Base-by-base conservation (phyloP, 176 grass and related monocot species). In the Zizania latifolia region DNA sequence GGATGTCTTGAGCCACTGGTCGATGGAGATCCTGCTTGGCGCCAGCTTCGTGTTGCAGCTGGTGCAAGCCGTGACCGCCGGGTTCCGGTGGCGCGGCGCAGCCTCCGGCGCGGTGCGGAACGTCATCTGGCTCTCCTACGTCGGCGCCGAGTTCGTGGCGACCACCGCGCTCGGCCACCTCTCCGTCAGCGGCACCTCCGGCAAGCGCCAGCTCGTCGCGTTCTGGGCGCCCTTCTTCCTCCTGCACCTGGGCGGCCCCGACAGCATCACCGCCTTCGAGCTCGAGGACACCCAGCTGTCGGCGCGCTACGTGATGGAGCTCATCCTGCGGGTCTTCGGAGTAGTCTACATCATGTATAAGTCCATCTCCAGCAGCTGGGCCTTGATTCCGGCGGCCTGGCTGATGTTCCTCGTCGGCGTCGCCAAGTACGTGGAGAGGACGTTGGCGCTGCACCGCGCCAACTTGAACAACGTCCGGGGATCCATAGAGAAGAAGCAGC, bases 371-470 rank as follows among this genome's bases (percentile, higher is more conserved):
- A 1, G 45, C 45, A 50, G 45, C 45, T 8, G 45, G 45, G 45
- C 0, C 17, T n/a, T 50, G 45, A 1, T 19, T 17, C 0, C 45
- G 17, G 45, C 45, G 17, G 17, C 0, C 0, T 7, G 0, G 19
- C 5, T 78, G 29, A 78, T 84, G 26, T 11, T 78, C 36, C 0
- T 43, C 1, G 35, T 72, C 6, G 59, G 77, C 13, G 6, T 76
- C 2, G 38, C 23, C 22, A 86, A 75, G 71, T 86, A 70, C 43
- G 14, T 3, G 3, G 84, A 86, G 70, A 74, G 15, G 71, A 30
- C 26, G 0, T 5, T 72, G 77, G 69, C 77, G 2, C 71, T 86
- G 0, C 28, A 12, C 6, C n/a, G 23, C 8, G 77, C 53, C 8
- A 80, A 74, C 38, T 10, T 75, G 70, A 40, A 3, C 17, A 61